Evolutionary conservation across 2,329 filamentous ascomycete genomes (phyloP).

Genomic region (Microdochium nivale): DNA sequence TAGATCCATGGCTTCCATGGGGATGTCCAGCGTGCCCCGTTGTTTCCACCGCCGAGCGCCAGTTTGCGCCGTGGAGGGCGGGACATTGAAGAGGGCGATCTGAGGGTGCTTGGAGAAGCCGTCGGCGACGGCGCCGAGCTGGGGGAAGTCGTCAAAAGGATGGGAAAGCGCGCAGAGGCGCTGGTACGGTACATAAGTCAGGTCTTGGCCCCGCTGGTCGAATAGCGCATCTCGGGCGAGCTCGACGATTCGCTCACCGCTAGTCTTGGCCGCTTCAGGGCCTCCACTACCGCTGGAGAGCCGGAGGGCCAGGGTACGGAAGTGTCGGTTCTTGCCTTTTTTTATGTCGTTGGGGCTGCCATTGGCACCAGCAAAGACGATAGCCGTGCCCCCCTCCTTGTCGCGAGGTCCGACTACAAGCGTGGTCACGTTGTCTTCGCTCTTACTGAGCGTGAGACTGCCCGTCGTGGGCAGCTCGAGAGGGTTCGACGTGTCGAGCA

Average conservation of each 20-base stretch:
- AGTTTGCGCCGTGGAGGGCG: conserved; percentile 33
- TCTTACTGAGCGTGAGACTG: conserved; percentile 69
- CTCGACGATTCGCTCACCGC: conserved; percentile 33
- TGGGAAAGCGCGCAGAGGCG: conserved; percentile 46
- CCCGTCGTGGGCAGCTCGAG: conserved; percentile 55
- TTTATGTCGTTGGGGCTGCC: conserved; percentile 64
- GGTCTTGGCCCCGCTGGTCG: conserved; percentile 35
- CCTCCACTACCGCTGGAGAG: conserved; percentile 11
- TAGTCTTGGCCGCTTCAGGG: conserved; percentile 19
- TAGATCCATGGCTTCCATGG: conserved; percentile 56
- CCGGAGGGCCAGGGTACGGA: conserved; percentile 64
- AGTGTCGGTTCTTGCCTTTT: conserved; percentile 74
- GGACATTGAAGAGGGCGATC: conserved; percentile 70
- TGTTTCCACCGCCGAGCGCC: conserved; percentile 40
- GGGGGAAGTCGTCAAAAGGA: conserved; percentile 41
- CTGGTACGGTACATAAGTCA: conserved; percentile 41
- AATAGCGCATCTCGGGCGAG: conserved; percentile 45
- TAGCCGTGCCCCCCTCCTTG: conserved; percentile 40
- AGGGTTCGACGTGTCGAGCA: conserved; percentile 62
- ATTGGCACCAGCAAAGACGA: conserved; percentile 74
- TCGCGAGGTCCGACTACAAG: conserved; percentile 57
- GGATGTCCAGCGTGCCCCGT: conserved; percentile 40
- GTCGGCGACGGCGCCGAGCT: conserved; percentile 71
- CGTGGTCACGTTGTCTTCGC: conserved; percentile 85
- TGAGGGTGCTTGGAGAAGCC: conserved; percentile 69